Evolutionary conservation across 306 rosid genomes (phyloP), one percentile per base, ranked within the genome.

Genomic region (Cucurbita ficifolia): DNA sequence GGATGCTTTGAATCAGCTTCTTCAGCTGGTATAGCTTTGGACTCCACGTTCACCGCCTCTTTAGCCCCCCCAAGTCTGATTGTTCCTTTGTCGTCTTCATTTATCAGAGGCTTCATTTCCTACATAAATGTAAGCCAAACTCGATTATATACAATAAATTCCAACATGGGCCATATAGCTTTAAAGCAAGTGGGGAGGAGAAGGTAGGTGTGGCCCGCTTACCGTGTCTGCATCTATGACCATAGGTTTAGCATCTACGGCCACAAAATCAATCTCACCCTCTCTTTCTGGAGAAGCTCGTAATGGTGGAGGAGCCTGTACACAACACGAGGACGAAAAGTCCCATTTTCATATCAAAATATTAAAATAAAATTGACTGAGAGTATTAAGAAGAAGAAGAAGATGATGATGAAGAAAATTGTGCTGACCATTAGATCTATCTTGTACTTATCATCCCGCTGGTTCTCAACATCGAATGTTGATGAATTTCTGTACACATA

Each of bases 241-340:
- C 84, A 83, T 59, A 72, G 82, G 72, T 51, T 83, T 78, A 18
- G 89, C 79, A 79, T 82, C 86, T 71, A 79, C 82, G 24, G 89
- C 85, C 79, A 81, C 86, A 81, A 77, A 79, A 84, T 82, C 89
- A 68, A 56, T 79, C 70, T 72, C 90, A 19, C 75, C 83, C 19
- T 82, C 96, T 53, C 96, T 88, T 82, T 89, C 99, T 21, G 99
- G 96, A 39, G 98, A 92, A n/a, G 93, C 82, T 83, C 93, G 89
- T 73, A 60, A 73, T 7, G 83, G 76, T 55, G 96, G 97, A 35
- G 95, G 91, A 73, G 93, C 96, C 99, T 95, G 85, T 57, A 81
- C 33, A 70, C 33, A 70, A 49, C 58, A 50, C 17, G 39, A 12
- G 61, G 35, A 33, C 36, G 19, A 72, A 19, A 54, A 53, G 59